Conservation (phyloP, 108 stramenopile genomes). For the Nitzschia inconspicua region DNA sequence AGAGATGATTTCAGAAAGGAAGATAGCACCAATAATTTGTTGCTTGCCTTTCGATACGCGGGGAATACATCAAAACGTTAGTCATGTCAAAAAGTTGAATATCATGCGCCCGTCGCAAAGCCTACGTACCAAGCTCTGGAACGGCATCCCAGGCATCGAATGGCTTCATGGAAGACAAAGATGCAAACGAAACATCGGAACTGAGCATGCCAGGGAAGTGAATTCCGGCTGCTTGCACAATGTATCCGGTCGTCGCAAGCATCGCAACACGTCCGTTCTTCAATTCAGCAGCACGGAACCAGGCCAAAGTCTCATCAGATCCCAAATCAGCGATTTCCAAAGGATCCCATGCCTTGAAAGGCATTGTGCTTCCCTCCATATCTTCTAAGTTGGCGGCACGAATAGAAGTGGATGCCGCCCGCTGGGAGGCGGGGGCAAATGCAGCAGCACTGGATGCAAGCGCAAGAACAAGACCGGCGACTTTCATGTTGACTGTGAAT, state of each 20-base stretch:
- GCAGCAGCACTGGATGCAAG: slow-evolving; percentile 32
- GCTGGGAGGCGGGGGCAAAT: slow-evolving; percentile 27
- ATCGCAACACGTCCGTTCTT: slow-evolving; percentile 87
- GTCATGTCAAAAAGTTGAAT: background rate
- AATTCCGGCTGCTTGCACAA: slow-evolving; percentile 47
- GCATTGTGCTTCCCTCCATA: slow-evolving; percentile 75
- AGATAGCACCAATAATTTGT: slow-evolving; percentile 64
- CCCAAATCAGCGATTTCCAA: slow-evolving; percentile 45
- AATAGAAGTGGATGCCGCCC: slow-evolving; percentile 65
- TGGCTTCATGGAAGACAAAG: slow-evolving; percentile 67
- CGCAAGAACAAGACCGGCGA: slow-evolving; percentile 22
- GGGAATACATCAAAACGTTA: background rate
- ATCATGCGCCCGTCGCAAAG: too few relatives aligned
- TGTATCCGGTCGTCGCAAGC: slow-evolving; percentile 84
- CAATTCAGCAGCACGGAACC: slow-evolving; percentile 87
- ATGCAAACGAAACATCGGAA: slow-evolving; percentile 61
- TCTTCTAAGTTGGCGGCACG: slow-evolving; percentile 82
- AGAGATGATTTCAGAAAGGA: slow-evolving; percentile 63
- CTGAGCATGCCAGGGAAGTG: slow-evolving; percentile 79
- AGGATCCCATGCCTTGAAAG: slow-evolving; percentile 63
- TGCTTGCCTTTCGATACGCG: slow-evolving; percentile 17
- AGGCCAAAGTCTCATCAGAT: slow-evolving; percentile 61
- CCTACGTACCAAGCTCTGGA: slow-evolving; percentile 65
- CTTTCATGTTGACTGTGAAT: slow-evolving; percentile 30
- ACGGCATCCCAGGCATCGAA: slow-evolving; percentile 75